Conservation (phyloP, 176 grass and related monocot species). For the Echinochloa phyllopogon region DNA sequence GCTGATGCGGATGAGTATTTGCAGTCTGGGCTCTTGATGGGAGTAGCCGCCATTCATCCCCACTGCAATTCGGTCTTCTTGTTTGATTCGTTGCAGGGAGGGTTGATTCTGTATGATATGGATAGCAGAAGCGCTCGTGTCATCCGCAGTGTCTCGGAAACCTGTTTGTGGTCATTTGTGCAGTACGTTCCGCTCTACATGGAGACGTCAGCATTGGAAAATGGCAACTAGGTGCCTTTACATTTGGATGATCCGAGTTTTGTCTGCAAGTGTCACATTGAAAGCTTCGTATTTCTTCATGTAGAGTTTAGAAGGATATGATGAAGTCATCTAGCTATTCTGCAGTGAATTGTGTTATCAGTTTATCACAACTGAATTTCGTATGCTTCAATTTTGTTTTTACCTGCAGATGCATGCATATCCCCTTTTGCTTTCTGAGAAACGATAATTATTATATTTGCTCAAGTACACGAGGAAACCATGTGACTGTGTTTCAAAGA, state of each 20-base stretch:
- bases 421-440: not conserved
- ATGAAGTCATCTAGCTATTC: not conserved
- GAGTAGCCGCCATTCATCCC: not conserved
- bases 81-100: not conserved
- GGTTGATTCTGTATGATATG: not conserved
- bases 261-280: not conserved
- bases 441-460: not conserved
- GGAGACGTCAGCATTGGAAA: not conserved
- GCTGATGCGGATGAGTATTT: not conserved
- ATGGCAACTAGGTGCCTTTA: not conserved
- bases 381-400: not conserved
- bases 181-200: not conserved
- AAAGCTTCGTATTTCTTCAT: not conserved
- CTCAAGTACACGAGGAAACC: not conserved
- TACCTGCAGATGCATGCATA: not conserved
- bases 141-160: not conserved
- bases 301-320: not conserved
- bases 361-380: not conserved
- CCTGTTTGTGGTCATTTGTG: not conserved
- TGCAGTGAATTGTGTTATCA: not conserved
- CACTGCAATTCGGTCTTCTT: not conserved
- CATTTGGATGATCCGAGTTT: not conserved
- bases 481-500: not conserved
- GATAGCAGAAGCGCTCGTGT: not conserved
- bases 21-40: not conserved